phyloP scores from a whole-genome alignment of 495 filamentous ascomycete genomes.

The Hypoxylon trugodes region DNA sequence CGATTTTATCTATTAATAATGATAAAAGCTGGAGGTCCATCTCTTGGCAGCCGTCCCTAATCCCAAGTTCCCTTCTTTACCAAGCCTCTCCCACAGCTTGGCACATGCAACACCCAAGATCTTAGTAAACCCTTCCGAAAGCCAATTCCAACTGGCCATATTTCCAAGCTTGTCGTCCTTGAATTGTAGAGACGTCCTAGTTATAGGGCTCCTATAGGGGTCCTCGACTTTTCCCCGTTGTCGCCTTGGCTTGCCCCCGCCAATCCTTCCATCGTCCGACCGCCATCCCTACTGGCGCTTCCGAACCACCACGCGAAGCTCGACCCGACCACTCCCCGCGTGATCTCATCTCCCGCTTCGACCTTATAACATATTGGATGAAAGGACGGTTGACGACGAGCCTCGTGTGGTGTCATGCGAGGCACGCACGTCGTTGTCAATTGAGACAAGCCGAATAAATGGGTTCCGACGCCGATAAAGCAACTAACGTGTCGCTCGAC shows the following conservation, averaged over 20 bases:
- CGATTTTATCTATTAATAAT: conserved; percentile 34
- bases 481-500: conserved; percentile 40
- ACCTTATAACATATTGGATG: conserved; percentile 3
- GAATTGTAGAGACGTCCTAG: conserved; percentile 30
- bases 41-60: conserved; percentile 45
- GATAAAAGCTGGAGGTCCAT: conserved; percentile 37
- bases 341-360: conserved; percentile 5
- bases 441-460: conserved; percentile 43
- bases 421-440: conserved; percentile 42
- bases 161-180: conserved; percentile 9
- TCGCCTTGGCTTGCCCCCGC: conserved; percentile 22
- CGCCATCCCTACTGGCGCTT: conserved; percentile 1
- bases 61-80: conserved; percentile 40
- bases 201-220: conserved; percentile 32
- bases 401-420: conserved; percentile 43
- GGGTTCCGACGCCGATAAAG: conserved; percentile 46
- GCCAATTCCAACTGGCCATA: conserved; percentile 33
- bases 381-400: conserved; percentile 27
- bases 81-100: conserved; percentile 47
- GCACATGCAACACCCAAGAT: conserved; percentile 49
- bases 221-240: conserved; percentile 5
- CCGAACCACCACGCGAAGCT: conserved; percentile 14
- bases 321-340: conserved; percentile 6
- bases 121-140: conserved; percentile 39
- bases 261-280: neutral